phyloP scores from a whole-genome alignment of 257 asterid genomes.

The Solanum paucissectum region DNA sequence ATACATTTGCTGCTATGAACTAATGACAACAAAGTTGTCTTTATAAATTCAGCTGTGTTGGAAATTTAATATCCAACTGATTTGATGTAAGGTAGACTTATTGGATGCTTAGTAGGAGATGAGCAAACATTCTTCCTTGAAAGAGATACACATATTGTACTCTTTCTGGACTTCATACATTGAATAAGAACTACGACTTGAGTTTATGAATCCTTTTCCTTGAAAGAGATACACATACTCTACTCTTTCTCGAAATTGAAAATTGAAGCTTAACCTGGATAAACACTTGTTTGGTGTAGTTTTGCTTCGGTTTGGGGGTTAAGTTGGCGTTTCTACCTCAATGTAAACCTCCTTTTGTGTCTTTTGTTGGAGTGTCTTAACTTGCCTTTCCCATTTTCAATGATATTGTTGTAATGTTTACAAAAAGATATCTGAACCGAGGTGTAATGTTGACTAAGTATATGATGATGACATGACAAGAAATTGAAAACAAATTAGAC shows the following conservation, averaged over 20 bases:
- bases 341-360: background rate
- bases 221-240: background rate
- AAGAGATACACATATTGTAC: background rate
- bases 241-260: background rate
- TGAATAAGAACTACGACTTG: background rate
- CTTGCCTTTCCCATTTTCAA: background rate
- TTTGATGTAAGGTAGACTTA: background rate
- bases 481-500: too few species aligned
- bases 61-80: background rate
- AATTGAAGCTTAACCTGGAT: background rate
- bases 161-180: background rate
- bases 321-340: background rate
- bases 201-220: background rate
- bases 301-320: background rate
- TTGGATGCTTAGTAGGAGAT: background rate
- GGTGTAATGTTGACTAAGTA: background rate
- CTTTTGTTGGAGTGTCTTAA: background rate
- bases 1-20: slow-evolving; percentile 31
- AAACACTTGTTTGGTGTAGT: background rate
- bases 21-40: background rate
- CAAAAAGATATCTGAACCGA: background rate
- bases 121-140: background rate
- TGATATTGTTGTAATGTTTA: background rate
- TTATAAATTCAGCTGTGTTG: background rate
- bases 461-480: background rate